phyloP scores from a whole-genome alignment of 306 rosid genomes.

The Castanea sativa region DNA sequence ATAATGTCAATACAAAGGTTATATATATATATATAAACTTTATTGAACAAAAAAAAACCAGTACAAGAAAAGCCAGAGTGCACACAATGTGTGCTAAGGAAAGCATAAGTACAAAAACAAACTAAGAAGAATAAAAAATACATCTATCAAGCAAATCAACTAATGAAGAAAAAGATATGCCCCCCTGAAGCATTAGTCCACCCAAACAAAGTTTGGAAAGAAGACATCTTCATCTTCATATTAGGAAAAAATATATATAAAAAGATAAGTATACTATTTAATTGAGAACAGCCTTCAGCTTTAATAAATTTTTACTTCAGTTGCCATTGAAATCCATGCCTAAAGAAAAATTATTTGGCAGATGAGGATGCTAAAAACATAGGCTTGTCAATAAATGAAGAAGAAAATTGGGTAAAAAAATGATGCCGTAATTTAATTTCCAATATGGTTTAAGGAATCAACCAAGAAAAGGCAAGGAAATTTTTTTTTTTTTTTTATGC shows the following conservation, averaged over 20 bases:
- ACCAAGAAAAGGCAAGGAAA: background rate
- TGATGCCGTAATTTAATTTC: background rate
- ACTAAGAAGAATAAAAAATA: no score
- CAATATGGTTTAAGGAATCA: background rate
- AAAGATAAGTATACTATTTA: background rate
- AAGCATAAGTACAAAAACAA: no score
- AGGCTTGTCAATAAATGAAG: background rate
- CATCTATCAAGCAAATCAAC: no score
- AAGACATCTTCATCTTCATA: no score
- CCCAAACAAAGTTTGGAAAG: no score
- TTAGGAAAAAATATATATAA: no score
- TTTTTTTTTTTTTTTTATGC: background rate
- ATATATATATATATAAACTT: no score
- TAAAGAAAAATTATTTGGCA: background rate
- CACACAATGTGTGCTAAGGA: no score
- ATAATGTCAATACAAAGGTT: slow-evolving; percentile 25
- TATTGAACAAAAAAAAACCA: no score
- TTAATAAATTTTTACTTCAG: background rate
- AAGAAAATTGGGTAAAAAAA: background rate
- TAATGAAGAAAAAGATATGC: no score
- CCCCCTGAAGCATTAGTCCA: no score
- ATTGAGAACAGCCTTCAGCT: background rate
- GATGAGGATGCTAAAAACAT: background rate
- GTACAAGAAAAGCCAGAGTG: no score
- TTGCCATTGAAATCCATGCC: slow-evolving; percentile 2